A percentile compares a stretch with the other conserved stretches of the same genome.
Evolutionary conservation across 108 stramenopile genomes (phyloP).

Genomic region (Nannochloropsis gaditana): DNA sequence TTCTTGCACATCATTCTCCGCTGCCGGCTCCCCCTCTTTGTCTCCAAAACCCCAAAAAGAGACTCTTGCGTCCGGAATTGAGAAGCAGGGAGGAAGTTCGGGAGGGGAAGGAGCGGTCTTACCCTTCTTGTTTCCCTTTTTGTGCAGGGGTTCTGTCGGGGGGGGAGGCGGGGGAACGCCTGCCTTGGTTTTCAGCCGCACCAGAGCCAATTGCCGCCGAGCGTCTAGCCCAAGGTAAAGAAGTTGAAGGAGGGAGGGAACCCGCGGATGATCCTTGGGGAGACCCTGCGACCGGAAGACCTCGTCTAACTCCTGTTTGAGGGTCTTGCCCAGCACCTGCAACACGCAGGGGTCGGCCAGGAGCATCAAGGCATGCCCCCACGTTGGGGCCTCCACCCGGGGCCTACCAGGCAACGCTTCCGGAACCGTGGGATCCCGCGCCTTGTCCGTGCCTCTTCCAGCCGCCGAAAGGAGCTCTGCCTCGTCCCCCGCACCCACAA

Average conservation of each 20-base stretch:
- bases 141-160: background rate
- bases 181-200: background rate
- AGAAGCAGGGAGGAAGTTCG: background rate
- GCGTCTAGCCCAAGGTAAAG: background rate
- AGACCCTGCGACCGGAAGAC: background rate
- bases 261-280: background rate
- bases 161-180: background rate
- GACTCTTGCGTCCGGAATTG: slow-evolving; percentile 3
- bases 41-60: background rate
- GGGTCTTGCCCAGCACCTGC: background rate
- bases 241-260: slow-evolving; percentile 15
- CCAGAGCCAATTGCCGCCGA: background rate
- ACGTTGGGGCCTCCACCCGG: background rate
- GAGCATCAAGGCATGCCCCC: background rate
- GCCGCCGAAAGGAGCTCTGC: background rate
- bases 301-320: background rate
- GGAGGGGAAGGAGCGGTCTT: background rate
- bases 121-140: background rate
- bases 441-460: background rate
- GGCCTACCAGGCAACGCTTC: background rate
- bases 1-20: slow-evolving; percentile 10
- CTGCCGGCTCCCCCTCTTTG: background rate
- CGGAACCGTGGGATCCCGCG: background rate
- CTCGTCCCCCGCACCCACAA: background rate
- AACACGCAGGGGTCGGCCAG: background rate